Conservation (phyloP, 1,284 basidiomycete species). For the Moesziomyces sp. region DNA sequence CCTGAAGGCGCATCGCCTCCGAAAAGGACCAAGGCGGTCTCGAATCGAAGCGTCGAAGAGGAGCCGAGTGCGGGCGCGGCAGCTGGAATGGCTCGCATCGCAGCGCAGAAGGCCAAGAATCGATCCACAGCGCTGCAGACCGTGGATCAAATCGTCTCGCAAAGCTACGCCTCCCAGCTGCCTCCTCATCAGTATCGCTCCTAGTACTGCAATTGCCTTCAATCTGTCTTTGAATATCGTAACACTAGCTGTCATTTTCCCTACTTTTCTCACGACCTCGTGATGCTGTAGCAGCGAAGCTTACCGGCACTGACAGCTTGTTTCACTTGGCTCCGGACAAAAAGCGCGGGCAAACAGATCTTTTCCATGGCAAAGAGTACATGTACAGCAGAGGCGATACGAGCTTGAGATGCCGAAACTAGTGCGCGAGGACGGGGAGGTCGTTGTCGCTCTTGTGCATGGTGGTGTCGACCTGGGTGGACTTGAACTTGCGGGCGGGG, state of each 20-base stretch:
- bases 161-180: conserved; percentile 15
- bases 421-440: too few relatives aligned
- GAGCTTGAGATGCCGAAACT: too few relatives aligned
- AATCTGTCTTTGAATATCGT: too few relatives aligned
- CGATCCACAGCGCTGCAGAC: conserved; percentile 11
- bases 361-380: too few relatives aligned
- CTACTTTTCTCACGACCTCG: too few relatives aligned
- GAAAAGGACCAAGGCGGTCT: conserved; percentile 25
- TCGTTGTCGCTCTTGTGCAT: too few relatives aligned
- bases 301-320: too few relatives aligned
- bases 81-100: neutral
- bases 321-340: too few relatives aligned
- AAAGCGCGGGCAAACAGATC: too few relatives aligned
- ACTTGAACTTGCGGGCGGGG: conserved; percentile 64
- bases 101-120: conserved; percentile 17
- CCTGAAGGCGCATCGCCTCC: conserved; percentile 3
- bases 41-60: conserved; percentile 9
- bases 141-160: conserved; percentile 25
- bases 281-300: too few relatives aligned
- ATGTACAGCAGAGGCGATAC: too few relatives aligned
- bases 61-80: neutral
- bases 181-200: neutral
- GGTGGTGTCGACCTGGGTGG: conserved; percentile 53
- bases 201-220: neutral
- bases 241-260: neutral